Percentiles rank a stretch among this genome's conserved stretches.
Evolutionary conservation across 23 red algal species (phyloP).

Genomic region (Chondrus crispus): DNA sequence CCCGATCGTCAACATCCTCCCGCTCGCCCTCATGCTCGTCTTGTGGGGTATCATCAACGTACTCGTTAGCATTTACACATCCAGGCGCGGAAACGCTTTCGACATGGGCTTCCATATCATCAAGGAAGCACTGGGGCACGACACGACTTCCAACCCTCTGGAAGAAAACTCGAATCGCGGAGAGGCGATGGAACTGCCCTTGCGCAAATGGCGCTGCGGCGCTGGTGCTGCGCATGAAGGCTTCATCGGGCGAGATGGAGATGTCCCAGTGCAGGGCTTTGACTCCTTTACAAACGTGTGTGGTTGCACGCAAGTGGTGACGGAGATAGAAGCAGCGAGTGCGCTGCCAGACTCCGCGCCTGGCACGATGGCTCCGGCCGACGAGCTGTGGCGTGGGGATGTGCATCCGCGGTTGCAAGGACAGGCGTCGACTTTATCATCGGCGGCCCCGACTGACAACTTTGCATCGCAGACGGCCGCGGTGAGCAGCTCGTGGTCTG

Average conservation of each 20-base stretch:
- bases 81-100: background rate
- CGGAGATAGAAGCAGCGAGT: too few relatives aligned
- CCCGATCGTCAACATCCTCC: constrained; percentile 9
- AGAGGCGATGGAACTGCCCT: too few relatives aligned
- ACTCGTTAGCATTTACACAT: background rate
- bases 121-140: constrained; percentile 22
- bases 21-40: background rate
- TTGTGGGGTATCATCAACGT: background rate
- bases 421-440: too few relatives aligned
- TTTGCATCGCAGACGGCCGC: too few relatives aligned
- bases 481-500: too few relatives aligned
- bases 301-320: too few relatives aligned
- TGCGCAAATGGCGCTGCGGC: background rate
- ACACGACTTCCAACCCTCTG: constrained; percentile 17
- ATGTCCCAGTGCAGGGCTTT: background rate
- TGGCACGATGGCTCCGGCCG: too few relatives aligned
- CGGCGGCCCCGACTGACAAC: too few relatives aligned
- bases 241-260: background rate
- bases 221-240: background rate
- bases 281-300: background rate
- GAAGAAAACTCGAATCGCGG: background rate
- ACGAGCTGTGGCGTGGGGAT: too few relatives aligned
- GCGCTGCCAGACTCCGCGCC: too few relatives aligned
- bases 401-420: too few relatives aligned
- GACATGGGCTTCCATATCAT: constrained; percentile 15